Base-by-base conservation (phyloP, 345 rosid genomes). In the Hirschfeldia incana region DNA sequence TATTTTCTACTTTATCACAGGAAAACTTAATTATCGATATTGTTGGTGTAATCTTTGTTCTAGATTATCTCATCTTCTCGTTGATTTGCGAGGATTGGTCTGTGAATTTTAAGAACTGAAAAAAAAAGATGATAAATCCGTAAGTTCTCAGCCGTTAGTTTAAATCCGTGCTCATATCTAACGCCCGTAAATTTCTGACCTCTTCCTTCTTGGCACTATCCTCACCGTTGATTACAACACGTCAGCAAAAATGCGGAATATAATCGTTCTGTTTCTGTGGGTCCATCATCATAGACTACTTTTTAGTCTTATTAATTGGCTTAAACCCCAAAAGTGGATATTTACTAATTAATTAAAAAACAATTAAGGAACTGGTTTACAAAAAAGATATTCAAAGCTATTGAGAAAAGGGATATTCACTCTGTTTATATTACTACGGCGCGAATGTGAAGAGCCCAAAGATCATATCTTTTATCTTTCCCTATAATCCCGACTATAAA, bases 401-500 rank as follows among this genome's bases (percentile, higher is more conserved):
- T 69, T 4, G 0, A 49, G 30, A 62, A n/a, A 51, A 49, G 51
- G 17, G 55, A 67, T n/a, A 17, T 76, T 46, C 21, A 77, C n/a
- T 32, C 63, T 28, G 17, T 49, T 49, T 49, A 49, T 49, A 49
- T 49, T 49, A 49, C 44, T 27, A 15, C 73, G 73, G 79, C 79
- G 79, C 68, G 67, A 76, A 67, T 29, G 78, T 55, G 57, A 65
- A 74, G 70, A 49, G 51, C 77, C 36, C 34, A 9, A 36, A 65
- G 2, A 11, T 65, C 17, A 34, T 32, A 32, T 15, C 28, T 64
- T 64, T 34, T 17, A 53, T 16, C 12, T 46, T 30, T 4, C 1
- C 71, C 78, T 53, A n/a, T 53, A 34, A 75, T 67, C 6, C 39
- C 79, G 60, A 67, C 46, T 42, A 61, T 1, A 3, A 75, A 67